Conservation (phyloP, 306 rosid genomes). For the Alnus glutinosa region DNA sequence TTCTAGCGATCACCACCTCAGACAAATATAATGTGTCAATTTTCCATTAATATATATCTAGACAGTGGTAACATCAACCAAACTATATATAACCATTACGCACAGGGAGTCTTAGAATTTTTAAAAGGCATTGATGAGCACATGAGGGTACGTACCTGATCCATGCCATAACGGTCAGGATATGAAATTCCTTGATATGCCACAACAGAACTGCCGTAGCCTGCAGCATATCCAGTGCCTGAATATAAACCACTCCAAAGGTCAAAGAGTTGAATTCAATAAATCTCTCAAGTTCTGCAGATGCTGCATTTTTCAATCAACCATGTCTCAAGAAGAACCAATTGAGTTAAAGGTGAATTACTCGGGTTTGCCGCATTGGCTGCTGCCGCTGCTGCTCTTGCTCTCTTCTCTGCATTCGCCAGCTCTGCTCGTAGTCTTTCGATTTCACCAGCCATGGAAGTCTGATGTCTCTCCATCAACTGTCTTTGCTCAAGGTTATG, state of each 20-base stretch:
- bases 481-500: constrained; percentile 60
- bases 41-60: not conserved
- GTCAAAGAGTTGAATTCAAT: constrained; percentile 2
- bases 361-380: constrained; percentile 57
- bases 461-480: constrained; percentile 62
- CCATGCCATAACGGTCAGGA: constrained; percentile 52
- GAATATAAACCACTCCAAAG: constrained; percentile 23
- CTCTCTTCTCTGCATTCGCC: constrained; percentile 76
- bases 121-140: not conserved
- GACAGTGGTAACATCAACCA: not conserved
- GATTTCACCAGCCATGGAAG: constrained; percentile 63
- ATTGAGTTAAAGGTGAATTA: constrained; percentile 25
- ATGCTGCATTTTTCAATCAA: constrained; percentile 9
- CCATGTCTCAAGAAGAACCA: not conserved
- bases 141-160: constrained; percentile 44
- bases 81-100: not conserved
- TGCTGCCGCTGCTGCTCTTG: constrained; percentile 55
- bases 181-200: constrained; percentile 51
- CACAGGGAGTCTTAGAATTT: not conserved
- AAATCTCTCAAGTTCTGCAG: constrained; percentile 11
- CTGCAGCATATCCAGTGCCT: constrained; percentile 61
- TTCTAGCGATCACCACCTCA: not conserved
- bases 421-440: constrained; percentile 78
- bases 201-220: constrained; percentile 51
- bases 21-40: not conserved